Evolutionary conservation across 495 filamentous ascomycete genomes (phyloP).

Genomic region (Trichoderma virens): DNA sequence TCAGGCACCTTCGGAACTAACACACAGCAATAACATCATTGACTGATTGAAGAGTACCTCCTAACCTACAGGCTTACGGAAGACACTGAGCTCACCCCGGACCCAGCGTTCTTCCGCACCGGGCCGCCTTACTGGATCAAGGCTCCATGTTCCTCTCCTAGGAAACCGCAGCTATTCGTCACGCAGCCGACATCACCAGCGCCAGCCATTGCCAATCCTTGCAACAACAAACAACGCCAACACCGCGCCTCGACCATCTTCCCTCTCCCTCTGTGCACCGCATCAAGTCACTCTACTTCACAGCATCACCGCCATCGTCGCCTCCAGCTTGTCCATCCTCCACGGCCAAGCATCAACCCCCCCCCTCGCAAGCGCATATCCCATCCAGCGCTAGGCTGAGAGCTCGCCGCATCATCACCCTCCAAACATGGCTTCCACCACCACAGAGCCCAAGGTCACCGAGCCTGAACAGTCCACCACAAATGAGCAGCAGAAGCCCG

Average conservation of each 20-base stretch:
- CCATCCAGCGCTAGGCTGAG: not conserved
- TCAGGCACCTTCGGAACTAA: constrained; percentile 1
- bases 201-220: not conserved
- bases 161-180: constrained; percentile 4
- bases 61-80: no score
- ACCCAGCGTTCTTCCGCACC: constrained; percentile 3
- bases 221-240: not conserved
- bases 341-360: constrained; percentile 7
- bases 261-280: not conserved
- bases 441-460: constrained; percentile 19
- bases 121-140: not conserved
- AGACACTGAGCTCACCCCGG: not conserved
- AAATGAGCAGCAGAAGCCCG: constrained; percentile 28
- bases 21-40: not conserved
- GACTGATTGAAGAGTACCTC: no score
- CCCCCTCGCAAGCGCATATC: not conserved
- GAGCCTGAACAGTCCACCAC: constrained; percentile 41
- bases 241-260: not conserved
- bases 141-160: not conserved
- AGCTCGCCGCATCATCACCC: not conserved
- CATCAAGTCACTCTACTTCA: not conserved
- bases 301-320: not conserved
- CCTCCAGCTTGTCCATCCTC: constrained; percentile 13
- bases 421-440: constrained; percentile 24
- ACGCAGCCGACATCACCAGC: not conserved